phyloP scores from a whole-genome alignment of 306 rosid genomes.

The Rubus parviflorus region DNA sequence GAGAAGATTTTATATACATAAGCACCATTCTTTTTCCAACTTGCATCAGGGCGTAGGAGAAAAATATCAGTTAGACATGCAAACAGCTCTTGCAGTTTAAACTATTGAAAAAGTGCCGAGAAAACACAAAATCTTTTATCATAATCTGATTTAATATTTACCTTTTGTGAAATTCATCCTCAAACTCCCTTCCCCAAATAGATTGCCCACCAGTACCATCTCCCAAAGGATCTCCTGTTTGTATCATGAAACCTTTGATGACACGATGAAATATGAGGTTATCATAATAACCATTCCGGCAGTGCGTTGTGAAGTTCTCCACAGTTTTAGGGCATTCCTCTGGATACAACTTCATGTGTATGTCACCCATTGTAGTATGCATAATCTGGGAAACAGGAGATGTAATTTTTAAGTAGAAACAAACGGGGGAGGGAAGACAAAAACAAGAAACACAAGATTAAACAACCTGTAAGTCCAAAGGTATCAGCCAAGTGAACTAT shows the following conservation, averaged over 20 bases:
- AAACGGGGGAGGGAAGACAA: not conserved
- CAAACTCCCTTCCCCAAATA: constrained; percentile 99
- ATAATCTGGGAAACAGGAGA: constrained; percentile 53
- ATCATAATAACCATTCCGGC: constrained; percentile 93
- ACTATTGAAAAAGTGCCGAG: not conserved
- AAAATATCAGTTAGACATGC: not conserved
- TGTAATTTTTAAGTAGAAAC: not conserved
- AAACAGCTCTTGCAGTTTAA: not conserved
- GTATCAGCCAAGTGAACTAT: not conserved
- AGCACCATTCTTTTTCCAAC: not conserved
- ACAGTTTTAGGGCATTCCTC: constrained; percentile 99
- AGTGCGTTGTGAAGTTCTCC: constrained; percentile 97
- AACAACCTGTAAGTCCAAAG: not conserved
- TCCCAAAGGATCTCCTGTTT: constrained; percentile 99
- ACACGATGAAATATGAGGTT: constrained; percentile 93
- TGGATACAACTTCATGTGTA: constrained; percentile 90
- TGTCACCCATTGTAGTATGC: constrained; percentile 96
- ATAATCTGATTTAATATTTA: constrained; percentile 15
- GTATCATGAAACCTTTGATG: constrained; percentile 97
- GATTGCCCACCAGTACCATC: constrained; percentile 99
- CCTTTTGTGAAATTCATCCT: constrained; percentile 99
- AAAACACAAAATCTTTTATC: not conserved
- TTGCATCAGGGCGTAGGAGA: not conserved
- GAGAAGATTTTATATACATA: not conserved
- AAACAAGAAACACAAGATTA: not conserved